phyloP scores from a whole-genome alignment of 2,329 filamentous ascomycete species.

The Mycosphaerella arachidis region DNA sequence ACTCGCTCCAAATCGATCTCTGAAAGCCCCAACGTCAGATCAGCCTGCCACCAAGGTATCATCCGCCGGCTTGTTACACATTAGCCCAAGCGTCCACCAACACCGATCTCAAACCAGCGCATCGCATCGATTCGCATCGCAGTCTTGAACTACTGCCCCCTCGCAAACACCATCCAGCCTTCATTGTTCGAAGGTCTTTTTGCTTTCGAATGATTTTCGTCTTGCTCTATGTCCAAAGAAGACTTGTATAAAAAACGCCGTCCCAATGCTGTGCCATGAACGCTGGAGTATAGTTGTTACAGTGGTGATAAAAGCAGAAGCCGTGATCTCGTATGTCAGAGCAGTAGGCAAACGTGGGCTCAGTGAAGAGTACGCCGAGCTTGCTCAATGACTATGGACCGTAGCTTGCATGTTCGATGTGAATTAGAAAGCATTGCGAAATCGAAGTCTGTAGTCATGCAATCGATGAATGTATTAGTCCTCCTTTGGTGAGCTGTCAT shows the following conservation, averaged over 20 bases:
- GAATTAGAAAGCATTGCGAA: background rate
- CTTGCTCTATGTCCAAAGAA: slow-evolving; percentile 22
- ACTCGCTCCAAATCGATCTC: background rate
- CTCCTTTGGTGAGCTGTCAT: slow-evolving; percentile 28
- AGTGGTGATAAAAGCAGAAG: slow-evolving; percentile 10
- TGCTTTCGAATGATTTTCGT: slow-evolving; percentile 9
- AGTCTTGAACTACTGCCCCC: background rate
- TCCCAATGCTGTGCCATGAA: slow-evolving; percentile 15
- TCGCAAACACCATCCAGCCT: slow-evolving; percentile 7
- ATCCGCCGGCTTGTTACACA: slow-evolving; percentile 4
- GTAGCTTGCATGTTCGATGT: slow-evolving; percentile 1
- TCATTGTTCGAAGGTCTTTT: background rate
- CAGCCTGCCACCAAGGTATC: slow-evolving; percentile 9
- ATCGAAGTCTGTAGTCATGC: slow-evolving; percentile 10
- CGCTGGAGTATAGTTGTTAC: slow-evolving; percentile 21
- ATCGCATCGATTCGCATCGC: background rate
- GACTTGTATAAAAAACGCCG: slow-evolving; percentile 13
- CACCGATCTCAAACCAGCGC: background rate
- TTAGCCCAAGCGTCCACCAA: slow-evolving; percentile 9
- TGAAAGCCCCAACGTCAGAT: background rate
- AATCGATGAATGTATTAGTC: slow-evolving; percentile 12
- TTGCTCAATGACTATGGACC: background rate
- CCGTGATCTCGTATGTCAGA: background rate
- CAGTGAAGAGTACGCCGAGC: slow-evolving; percentile 32
- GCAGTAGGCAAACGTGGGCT: slow-evolving; percentile 27